These are phyloP conservation scores for Talinum fruticosum DNA, from an alignment of 148 eudicot species.

Conservation along the genomic window DNA sequence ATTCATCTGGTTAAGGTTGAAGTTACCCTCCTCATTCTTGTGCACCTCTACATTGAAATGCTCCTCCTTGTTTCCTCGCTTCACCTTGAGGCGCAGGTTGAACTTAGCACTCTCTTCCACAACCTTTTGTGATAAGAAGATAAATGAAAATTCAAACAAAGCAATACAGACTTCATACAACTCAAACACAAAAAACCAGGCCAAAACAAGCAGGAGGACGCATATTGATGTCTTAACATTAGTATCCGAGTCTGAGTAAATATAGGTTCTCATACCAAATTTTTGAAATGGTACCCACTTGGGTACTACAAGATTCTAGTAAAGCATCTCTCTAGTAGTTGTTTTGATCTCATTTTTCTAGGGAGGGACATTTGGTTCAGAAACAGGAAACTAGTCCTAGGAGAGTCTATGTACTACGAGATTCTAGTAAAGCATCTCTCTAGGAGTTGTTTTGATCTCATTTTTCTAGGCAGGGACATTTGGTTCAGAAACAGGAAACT, in stretches of 20 bases:
- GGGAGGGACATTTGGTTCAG: background rate
- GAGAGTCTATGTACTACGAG: too few species aligned
- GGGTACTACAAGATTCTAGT: too few species aligned
- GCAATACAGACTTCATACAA: background rate
- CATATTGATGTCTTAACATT: too few species aligned
- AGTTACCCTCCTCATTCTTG: conserved; percentile 63
- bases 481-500: background rate
- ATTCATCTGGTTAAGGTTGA: conserved; percentile 64
- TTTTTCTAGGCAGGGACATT: too few species aligned
- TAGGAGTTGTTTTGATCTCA: background rate
- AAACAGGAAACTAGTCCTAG: background rate
- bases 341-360: background rate
- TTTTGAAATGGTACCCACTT: too few species aligned
- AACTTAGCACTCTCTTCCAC: conserved; percentile 56
- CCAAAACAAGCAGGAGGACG: too few species aligned
- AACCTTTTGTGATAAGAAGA: conserved; percentile 35
- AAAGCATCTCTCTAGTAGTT: background rate
- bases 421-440: too few species aligned
- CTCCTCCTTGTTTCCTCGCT: conserved; percentile 80
- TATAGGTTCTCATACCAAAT: too few species aligned
- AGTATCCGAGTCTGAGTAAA: too few species aligned
- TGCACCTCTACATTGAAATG: conserved; percentile 83
- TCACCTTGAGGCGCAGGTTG: conserved; percentile 67
- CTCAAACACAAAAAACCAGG: too few species aligned
- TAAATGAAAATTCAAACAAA: background rate